Evolutionary conservation across 176 grass and related monocot genomes (phyloP).

Genomic region (Metroxylon sagu): DNA sequence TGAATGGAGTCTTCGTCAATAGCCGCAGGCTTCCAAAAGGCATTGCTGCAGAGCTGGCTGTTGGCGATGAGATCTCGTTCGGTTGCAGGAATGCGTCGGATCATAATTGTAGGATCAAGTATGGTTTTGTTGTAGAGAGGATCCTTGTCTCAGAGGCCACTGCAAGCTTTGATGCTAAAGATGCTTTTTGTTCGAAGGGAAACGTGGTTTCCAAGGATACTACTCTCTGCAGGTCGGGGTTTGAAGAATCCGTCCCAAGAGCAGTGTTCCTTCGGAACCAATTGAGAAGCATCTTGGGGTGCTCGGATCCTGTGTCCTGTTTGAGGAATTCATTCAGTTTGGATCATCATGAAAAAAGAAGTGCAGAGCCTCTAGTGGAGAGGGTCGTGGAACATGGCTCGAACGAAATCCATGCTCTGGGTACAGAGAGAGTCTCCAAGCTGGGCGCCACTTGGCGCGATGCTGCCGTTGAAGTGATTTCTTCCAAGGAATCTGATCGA

Average conservation of each 20-base stretch:
- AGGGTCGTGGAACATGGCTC: background rate
- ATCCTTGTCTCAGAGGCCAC: conserved; percentile 30
- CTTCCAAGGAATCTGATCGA: background rate
- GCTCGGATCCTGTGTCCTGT: conserved; percentile 62
- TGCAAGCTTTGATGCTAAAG: background rate
- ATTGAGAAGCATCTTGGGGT: conserved; percentile 42
- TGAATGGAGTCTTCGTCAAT: conserved; percentile 37
- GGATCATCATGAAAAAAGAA: background rate
- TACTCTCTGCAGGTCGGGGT: background rate
- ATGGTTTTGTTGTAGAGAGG: conserved; percentile 51
- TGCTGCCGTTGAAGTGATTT: background rate
- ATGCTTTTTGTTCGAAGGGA: background rate
- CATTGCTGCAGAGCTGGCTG: conserved; percentile 21
- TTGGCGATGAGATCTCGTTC: conserved; percentile 48
- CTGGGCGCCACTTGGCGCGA: background rate
- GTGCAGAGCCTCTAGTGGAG: background rate
- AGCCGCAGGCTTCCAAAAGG: conserved; percentile 24
- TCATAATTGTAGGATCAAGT: conserved; percentile 14
- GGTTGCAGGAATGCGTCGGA: background rate
- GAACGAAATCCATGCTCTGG: background rate
- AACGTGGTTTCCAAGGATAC: background rate
- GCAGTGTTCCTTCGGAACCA: conserved; percentile 44
- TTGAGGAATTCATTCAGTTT: conserved; percentile 30
- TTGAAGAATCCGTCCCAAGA: conserved; percentile 24
- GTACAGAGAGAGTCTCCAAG: background rate